Percentiles rank a stretch among this genome's conserved stretches.
These are phyloP conservation scores for Coemansia sp. DNA, from an alignment of 192 early-diverging fungal genomes.

Conservation along the genomic window DNA sequence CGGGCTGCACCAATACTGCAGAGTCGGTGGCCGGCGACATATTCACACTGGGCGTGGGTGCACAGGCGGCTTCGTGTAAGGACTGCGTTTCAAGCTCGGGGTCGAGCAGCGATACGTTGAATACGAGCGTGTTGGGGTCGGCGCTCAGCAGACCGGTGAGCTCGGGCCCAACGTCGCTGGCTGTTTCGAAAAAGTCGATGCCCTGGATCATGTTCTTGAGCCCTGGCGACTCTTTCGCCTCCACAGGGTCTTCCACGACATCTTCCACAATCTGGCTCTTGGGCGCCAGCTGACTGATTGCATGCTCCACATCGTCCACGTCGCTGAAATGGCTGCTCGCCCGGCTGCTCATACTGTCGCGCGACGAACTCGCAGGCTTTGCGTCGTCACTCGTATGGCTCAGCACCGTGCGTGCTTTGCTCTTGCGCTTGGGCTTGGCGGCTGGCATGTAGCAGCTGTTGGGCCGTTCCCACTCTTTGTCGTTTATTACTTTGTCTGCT, in stretches of 20 bases:
- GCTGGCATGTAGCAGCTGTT: slow-evolving; percentile 29
- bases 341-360: slow-evolving; percentile 6
- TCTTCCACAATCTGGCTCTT: slow-evolving; percentile 3
- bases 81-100: not conserved
- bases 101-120: slow-evolving; percentile 2
- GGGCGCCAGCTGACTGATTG: slow-evolving; percentile 41
- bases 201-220: slow-evolving; percentile 35
- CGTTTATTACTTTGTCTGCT: slow-evolving; percentile 45
- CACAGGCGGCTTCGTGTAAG: not conserved
- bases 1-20: not conserved
- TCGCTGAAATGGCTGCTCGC: slow-evolving; percentile 2
- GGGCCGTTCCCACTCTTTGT: slow-evolving; percentile 51
- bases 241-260: not conserved
- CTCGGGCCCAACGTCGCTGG: slow-evolving; percentile 24
- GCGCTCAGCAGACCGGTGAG: slow-evolving; percentile 47
- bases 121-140: slow-evolving; percentile 31
- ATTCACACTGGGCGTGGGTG: no score
- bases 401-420: not conserved
- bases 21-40: not conserved
- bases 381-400: not conserved
- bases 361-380: not conserved
- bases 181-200: slow-evolving; percentile 41
- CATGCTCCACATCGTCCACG: slow-evolving; percentile 16
- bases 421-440: slow-evolving; percentile 11
- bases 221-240: not conserved